Conservation (phyloP, 1,284 basidiomycete species). For the Malassezia globosa region DNA sequence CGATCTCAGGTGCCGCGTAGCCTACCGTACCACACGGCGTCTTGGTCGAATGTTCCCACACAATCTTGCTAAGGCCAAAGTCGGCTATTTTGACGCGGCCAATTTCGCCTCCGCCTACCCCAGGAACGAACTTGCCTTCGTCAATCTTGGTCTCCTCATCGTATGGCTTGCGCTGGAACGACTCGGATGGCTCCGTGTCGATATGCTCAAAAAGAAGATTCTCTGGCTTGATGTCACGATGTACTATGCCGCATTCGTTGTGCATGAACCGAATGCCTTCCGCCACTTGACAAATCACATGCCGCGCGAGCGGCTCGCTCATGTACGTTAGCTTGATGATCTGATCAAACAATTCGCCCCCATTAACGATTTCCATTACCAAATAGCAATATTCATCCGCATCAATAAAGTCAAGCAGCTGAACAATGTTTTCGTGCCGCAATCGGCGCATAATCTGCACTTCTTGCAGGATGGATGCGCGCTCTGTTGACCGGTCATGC, state of each 20-base stretch:
- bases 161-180: constrained; percentile 64
- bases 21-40: constrained; percentile 98
- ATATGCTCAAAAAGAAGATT: constrained; percentile 91
- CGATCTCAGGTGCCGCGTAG: constrained; percentile 98
- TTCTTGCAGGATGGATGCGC: constrained; percentile 97
- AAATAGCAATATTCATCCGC: constrained; percentile 87
- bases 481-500: constrained; percentile 51
- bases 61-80: constrained; percentile 93
- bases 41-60: constrained; percentile 98
- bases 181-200: constrained; percentile 77
- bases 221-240: constrained; percentile 95
- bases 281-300: constrained; percentile 95
- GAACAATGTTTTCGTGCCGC: constrained; percentile 77
- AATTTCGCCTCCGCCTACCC: constrained; percentile 89
- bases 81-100: constrained; percentile 98
- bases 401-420: constrained; percentile 53
- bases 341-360: constrained; percentile 97
- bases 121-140: constrained; percentile 86
- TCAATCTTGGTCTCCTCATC: constrained; percentile 93
- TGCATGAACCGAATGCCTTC: constrained; percentile 90
- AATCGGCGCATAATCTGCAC: constrained; percentile 98
- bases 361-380: constrained; percentile 67
- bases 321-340: constrained; percentile 99
- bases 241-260: constrained; percentile 93
- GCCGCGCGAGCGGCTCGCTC: constrained; percentile 61